Evolutionary conservation across 164 flowering plant genomes (phyloP).

Genomic region (Macadamia tetraphylla): DNA sequence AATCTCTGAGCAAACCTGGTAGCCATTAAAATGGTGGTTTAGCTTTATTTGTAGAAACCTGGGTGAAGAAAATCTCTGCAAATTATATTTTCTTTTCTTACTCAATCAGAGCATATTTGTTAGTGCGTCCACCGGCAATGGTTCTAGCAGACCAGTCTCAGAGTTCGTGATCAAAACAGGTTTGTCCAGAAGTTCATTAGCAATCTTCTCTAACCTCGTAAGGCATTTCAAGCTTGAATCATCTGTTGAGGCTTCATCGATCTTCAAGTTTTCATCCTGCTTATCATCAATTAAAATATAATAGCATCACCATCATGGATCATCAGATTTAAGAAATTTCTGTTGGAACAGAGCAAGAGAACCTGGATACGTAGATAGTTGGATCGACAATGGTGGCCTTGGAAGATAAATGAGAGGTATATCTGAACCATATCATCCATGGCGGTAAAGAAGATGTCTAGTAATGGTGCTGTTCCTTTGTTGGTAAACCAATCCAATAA

Average conservation of each 20-base stretch:
- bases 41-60: no score
- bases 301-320: no score
- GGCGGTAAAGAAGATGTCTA: conserved; percentile 6
- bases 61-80: no score
- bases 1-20: no score
- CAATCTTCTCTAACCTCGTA: conserved; percentile 1
- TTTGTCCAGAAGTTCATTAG: conserved; percentile 3
- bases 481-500: conserved; percentile 4
- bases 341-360: no score
- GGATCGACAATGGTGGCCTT: not conserved
- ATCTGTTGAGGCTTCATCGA: not conserved
- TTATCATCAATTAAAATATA: not conserved
- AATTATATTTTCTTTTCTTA: no score
- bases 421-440: conserved; percentile 13
- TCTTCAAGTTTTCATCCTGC: conserved; percentile 6
- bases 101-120: no score
- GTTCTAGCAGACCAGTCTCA: conserved; percentile 1
- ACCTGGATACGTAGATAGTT: conserved; percentile 17
- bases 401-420: conserved; percentile 8
- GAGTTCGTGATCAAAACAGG: conserved; percentile 1
- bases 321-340: no score
- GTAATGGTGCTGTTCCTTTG: conserved; percentile 1
- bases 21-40: no score
- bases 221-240: not conserved
- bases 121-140: no score